Conservation (phyloP, 2,329 filamentous ascomycete species). For the Rhinocladiella mackenziei region DNA sequence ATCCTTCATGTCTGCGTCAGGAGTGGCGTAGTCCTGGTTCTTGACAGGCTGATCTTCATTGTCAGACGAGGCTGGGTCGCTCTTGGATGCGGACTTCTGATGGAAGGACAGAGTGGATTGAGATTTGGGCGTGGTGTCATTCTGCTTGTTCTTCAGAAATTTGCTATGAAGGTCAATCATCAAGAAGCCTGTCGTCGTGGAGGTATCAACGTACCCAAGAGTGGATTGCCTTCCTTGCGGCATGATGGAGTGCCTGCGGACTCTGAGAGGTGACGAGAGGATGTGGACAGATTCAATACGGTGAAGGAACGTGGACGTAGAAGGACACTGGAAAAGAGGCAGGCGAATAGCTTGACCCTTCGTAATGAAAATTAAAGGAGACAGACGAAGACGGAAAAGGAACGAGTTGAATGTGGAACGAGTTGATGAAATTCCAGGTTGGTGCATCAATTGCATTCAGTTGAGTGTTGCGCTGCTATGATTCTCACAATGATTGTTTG, state of each 20-base stretch:
- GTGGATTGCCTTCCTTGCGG: conserved; percentile 65
- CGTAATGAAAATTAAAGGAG: no score
- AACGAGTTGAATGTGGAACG: no score
- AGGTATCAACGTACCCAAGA: conserved; percentile 78
- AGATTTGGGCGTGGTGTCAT: conserved; percentile 48
- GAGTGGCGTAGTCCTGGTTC: conserved; percentile 11
- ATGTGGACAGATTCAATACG: not conserved
- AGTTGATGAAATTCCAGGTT: no score
- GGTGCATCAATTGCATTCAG: conserved; percentile 14
- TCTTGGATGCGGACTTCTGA: conserved; percentile 31
- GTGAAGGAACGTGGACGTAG: no score
- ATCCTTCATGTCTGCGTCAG: conserved; percentile 34
- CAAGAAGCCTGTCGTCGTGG: conserved; percentile 52
- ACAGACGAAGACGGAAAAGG: no score
- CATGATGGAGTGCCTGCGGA: conserved; percentile 16
- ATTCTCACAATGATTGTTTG: not conserved
- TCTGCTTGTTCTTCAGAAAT: conserved; percentile 79
- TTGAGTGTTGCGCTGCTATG: not conserved
- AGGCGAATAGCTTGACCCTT: no score
- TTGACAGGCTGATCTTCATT: conserved; percentile 19
- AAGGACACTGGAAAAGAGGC: no score
- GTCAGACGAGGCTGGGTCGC: conserved; percentile 25
- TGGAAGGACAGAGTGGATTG: conserved; percentile 33
- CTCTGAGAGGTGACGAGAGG: not conserved
- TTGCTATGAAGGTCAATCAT: conserved; percentile 56